Conservation (phyloP, 2,329 filamentous ascomycete species). For the Knoxdaviesia proteae region DNA sequence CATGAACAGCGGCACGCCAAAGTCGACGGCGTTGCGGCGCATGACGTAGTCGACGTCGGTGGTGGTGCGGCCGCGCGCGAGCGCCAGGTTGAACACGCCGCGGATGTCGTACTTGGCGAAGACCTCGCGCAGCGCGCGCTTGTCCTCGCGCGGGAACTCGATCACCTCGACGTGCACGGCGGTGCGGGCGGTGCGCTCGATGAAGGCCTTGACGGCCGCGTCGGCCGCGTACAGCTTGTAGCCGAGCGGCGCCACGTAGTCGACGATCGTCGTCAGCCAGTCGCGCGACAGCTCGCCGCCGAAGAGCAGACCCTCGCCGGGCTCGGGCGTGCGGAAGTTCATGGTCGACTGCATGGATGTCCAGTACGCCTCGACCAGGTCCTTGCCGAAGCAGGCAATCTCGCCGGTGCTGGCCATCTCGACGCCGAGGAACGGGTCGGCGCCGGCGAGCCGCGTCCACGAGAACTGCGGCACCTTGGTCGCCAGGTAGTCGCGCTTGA, state of each 20-base stretch:
- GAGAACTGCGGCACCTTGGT: slow-evolving; percentile 98
- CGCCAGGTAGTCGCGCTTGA: slow-evolving; percentile 78
- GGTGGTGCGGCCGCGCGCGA: slow-evolving; percentile 61
- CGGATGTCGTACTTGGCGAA: slow-evolving; percentile 95
- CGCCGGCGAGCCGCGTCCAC: slow-evolving; percentile 92
- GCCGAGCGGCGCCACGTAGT: slow-evolving; percentile 70
- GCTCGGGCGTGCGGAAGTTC: slow-evolving; percentile 83
- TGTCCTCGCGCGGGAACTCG: slow-evolving; percentile 91
- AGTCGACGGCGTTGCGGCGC: slow-evolving; percentile 87
- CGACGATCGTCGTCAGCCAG: slow-evolving; percentile 58
- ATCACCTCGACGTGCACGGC: slow-evolving; percentile 66
- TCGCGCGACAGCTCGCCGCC: slow-evolving; percentile 61
- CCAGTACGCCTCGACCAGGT: slow-evolving; percentile 96
- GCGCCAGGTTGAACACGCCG: slow-evolving; percentile 86
- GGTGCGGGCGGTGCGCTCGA: slow-evolving; percentile 51
- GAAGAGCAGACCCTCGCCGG: slow-evolving; percentile 85
- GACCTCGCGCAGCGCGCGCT: slow-evolving; percentile 80
- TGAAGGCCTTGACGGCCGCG: slow-evolving; percentile 57
- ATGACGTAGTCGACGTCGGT: slow-evolving; percentile 95
- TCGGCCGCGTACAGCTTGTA: slow-evolving; percentile 90
- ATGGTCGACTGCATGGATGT: slow-evolving; percentile 86
- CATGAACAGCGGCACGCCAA: slow-evolving; percentile 95
- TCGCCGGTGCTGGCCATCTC: slow-evolving; percentile 96
- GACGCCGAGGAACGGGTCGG: slow-evolving; percentile 91
- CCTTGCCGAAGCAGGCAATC: slow-evolving; percentile 95